A percentile compares a stretch with the other conserved stretches of the same genome.
Conservation (phyloP, 2,329 filamentous ascomycete species). For the Bipolaris oryzae region DNA sequence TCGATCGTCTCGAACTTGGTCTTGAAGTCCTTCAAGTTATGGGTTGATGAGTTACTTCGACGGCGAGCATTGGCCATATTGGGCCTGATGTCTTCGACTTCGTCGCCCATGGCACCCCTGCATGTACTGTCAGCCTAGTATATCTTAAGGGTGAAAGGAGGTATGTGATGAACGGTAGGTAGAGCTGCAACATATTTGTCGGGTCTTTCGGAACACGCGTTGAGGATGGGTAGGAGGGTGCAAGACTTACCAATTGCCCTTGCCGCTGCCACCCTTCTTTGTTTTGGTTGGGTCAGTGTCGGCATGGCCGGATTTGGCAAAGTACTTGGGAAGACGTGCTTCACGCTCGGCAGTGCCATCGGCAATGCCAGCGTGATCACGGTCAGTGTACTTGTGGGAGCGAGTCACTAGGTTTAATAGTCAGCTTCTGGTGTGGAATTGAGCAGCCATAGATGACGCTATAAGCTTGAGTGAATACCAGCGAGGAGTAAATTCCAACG, state of each 20-base stretch:
- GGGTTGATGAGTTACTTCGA: constrained; percentile 86
- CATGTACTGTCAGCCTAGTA: constrained; percentile 21
- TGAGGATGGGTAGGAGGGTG: neutral
- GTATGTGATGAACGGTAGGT: neutral
- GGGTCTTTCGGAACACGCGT: neutral
- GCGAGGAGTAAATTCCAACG: neutral
- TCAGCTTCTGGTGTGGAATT: neutral
- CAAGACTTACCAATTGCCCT: constrained; percentile 83
- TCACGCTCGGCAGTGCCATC: constrained; percentile 73
- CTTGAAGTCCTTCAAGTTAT: constrained; percentile 79
- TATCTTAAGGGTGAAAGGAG: neutral
- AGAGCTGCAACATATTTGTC: neutral
- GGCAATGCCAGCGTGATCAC: constrained; percentile 80
- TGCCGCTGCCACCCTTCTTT: constrained; percentile 95
- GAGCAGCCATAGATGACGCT: neutral
- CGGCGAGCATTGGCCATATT: constrained; percentile 85
- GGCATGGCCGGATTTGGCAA: constrained; percentile 82
- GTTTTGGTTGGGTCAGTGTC: constrained; percentile 88
- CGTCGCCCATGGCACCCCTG: constrained; percentile 84
- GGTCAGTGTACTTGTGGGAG: constrained; percentile 94
- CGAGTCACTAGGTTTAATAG: constrained; percentile 76
- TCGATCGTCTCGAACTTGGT: constrained; percentile 96
- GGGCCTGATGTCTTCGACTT: constrained; percentile 83
- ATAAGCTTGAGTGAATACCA: constrained; percentile 11
- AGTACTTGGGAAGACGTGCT: constrained; percentile 86